phyloP scores from a whole-genome alignment of 495 filamentous ascomycete species.

The Mycothermus thermophilus region DNA sequence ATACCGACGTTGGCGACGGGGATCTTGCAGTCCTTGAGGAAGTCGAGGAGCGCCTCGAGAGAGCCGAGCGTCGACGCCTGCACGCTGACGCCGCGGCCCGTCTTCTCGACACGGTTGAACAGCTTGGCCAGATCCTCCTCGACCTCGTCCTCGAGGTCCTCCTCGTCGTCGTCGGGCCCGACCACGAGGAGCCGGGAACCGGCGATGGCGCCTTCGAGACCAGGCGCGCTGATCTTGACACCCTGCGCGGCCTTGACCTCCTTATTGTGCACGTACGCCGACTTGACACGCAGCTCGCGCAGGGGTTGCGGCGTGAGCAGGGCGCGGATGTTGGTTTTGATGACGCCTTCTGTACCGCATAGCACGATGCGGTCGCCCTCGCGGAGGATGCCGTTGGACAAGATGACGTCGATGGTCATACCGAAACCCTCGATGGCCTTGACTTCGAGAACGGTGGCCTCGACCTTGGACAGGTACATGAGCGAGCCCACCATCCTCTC shows the following conservation, averaged over 20 bases:
- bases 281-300: conserved; percentile 87
- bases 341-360: conserved; percentile 89
- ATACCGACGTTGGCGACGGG: conserved; percentile 96
- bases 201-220: conserved; percentile 91
- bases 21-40: conserved; percentile 87
- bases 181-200: conserved; percentile 89
- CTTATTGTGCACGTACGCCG: conserved; percentile 95
- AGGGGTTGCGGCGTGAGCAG: conserved; percentile 87
- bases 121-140: conserved; percentile 89
- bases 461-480: conserved; percentile 97
- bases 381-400: conserved; percentile 87
- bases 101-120: conserved; percentile 75
- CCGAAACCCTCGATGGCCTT: conserved; percentile 98
- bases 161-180: conserved; percentile 89
- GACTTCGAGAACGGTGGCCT: conserved; percentile 96
- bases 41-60: conserved; percentile 90
- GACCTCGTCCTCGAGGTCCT: conserved; percentile 91
- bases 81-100: conserved; percentile 86
- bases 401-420: conserved; percentile 95
- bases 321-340: conserved; percentile 91
- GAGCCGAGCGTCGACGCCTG: conserved; percentile 97
- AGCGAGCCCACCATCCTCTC: conserved; percentile 95
- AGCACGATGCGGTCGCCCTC: conserved; percentile 93
- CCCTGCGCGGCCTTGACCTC: conserved; percentile 96
- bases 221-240: conserved; percentile 97